Evolutionary conservation across 257 asterid genomes (phyloP).

Genomic region (Solanum appendiculatum): DNA sequence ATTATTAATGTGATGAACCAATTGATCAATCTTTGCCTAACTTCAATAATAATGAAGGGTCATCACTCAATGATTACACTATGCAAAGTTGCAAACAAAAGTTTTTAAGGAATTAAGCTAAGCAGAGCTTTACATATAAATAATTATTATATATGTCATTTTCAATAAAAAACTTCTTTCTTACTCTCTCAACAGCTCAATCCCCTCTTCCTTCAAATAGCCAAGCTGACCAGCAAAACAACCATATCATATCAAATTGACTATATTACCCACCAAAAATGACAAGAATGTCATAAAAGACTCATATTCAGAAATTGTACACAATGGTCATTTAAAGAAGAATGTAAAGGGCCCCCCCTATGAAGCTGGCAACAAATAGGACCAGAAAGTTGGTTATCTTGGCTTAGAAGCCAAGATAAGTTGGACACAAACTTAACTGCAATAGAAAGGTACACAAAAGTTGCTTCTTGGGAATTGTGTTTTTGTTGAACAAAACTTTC

Average conservation of each 20-base stretch:
- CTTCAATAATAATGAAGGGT: too few species aligned
- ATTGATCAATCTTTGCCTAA: neutral
- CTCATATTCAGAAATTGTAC: neutral
- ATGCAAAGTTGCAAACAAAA: neutral
- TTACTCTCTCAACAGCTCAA: neutral
- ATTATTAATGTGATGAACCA: too few species aligned
- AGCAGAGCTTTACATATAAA: neutral
- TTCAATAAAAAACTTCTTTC: neutral
- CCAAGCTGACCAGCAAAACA: neutral
- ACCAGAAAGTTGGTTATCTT: constrained; percentile 16
- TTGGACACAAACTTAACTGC: neutral
- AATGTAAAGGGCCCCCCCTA: neutral
- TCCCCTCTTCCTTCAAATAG: neutral
- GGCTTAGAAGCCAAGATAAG: neutral
- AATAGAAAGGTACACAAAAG: neutral
- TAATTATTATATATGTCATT: neutral
- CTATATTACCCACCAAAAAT: neutral
- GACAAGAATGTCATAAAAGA: neutral
- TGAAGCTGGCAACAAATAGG: neutral
- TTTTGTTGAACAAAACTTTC: neutral
- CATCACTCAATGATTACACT: neutral
- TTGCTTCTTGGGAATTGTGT: neutral
- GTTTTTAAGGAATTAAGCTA: neutral
- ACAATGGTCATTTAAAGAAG: neutral
- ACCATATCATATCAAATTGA: neutral